These are phyloP conservation scores for Hypericum perforatum DNA, from an alignment of 345 rosid genomes.

Conservation along the genomic window DNA sequence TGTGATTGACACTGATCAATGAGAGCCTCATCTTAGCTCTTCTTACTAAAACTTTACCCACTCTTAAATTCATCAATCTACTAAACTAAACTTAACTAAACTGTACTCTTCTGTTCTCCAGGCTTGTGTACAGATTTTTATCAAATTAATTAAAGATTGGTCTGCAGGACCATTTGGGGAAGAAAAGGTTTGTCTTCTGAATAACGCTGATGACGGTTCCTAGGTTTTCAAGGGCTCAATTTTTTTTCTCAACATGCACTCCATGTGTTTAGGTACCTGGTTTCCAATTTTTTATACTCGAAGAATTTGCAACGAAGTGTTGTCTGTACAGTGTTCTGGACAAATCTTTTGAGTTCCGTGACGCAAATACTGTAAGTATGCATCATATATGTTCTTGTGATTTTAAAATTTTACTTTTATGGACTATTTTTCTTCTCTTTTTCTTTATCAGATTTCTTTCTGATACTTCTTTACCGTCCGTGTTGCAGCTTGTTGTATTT, in stretches of 20 bases:
- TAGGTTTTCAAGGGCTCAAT: neutral
- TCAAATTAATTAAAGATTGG: constrained; percentile 88
- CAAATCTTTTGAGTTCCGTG: constrained; percentile 76
- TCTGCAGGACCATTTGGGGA: constrained; percentile 42
- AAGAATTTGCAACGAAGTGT: constrained; percentile 64
- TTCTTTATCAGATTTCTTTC: neutral
- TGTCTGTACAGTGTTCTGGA: constrained; percentile 82
- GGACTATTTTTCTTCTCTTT: neutral
- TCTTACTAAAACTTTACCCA: too few relatives aligned
- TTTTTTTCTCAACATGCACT: constrained; percentile 8
- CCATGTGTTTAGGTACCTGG: constrained; percentile 59
- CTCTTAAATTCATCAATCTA: too few relatives aligned
- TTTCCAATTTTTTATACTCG: constrained; percentile 61
- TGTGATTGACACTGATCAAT: neutral
- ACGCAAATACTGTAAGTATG: constrained; percentile 75
- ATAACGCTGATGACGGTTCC: too few relatives aligned
- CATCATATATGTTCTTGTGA: too few relatives aligned
- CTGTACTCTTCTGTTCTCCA: constrained; percentile 16
- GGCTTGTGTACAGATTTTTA: constrained; percentile 92
- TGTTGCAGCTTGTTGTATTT: constrained; percentile 58
- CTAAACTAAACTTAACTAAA: too few relatives aligned
- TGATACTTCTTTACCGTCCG: constrained; percentile 6
- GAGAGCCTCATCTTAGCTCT: too few relatives aligned
- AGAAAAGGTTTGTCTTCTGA: constrained; percentile 43
- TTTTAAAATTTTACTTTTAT: neutral